Evolutionary conservation across 441 rosid genomes (phyloP).

Genomic region (Croton laevigatus): DNA sequence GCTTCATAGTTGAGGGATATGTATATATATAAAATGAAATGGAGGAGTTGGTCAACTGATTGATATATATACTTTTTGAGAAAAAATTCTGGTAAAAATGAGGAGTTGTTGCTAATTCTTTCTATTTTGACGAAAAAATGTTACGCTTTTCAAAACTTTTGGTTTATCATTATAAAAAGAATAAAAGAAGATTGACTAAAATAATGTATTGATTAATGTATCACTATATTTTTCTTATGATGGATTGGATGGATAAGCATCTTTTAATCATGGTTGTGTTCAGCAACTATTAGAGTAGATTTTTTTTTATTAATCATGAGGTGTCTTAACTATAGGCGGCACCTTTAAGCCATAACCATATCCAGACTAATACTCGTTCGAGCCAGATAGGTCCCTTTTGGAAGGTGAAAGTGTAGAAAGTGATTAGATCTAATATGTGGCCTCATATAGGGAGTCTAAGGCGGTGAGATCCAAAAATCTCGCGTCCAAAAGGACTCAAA

Average conservation of each 20-base stretch:
- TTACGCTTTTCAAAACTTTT: neutral
- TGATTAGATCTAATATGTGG: too few relatives aligned
- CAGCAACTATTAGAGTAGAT: too few relatives aligned
- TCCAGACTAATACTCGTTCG: too few relatives aligned
- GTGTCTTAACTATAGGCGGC: too few relatives aligned
- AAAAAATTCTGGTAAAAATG: slow-evolving; percentile 1
- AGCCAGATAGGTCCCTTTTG: too few relatives aligned
- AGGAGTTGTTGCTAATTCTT: slow-evolving; percentile 47
- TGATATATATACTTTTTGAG: neutral
- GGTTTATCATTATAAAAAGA: too few relatives aligned
- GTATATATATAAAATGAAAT: slow-evolving; percentile 29
- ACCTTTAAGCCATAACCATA: too few relatives aligned
- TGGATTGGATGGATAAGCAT: slow-evolving; percentile 11
- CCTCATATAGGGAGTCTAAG: too few relatives aligned
- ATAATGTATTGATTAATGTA: slow-evolving; percentile 17
- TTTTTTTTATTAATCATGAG: too few relatives aligned
- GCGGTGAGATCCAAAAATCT: too few relatives aligned
- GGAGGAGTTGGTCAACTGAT: slow-evolving; percentile 15
- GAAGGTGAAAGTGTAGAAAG: too few relatives aligned
- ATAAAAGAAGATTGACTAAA: slow-evolving; percentile 13
- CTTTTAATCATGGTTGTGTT: neutral
- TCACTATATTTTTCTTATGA: neutral
- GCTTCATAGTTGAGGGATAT: slow-evolving; percentile 9
- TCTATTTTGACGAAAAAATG: neutral
- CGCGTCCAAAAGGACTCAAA: too few relatives aligned